A percentile compares a stretch with the other conserved stretches of the same genome.
Conservation (phyloP, 352 stramenopile genomes). For the Blastocystis sp. region DNA sequence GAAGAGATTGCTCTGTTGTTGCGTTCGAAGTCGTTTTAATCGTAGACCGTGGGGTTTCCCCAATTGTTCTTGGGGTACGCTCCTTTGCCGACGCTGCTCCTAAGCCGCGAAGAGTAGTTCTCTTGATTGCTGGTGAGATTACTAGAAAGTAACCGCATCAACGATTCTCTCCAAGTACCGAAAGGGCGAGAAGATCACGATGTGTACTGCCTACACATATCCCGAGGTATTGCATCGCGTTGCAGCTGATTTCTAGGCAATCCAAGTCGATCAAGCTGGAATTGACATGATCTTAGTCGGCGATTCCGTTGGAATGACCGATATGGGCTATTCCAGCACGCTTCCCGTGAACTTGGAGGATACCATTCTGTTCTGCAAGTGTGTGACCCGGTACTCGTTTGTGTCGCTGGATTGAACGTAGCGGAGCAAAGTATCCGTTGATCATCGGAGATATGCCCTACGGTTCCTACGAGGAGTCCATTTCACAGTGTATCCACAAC, state of each 20-base stretch:
- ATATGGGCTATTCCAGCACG: constrained; percentile 69
- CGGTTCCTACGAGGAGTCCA: constrained; percentile 82
- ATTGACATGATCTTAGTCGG: constrained; percentile 89
- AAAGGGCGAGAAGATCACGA: constrained; percentile 90
- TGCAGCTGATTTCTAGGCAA: constrained; percentile 61
- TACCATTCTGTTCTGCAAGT: constrained; percentile 92
- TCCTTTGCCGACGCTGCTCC: background rate
- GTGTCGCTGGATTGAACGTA: background rate
- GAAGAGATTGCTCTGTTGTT: too few species aligned
- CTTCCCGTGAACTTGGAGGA: constrained; percentile 87
- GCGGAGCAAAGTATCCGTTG: constrained; percentile 72
- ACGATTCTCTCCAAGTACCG: constrained; percentile 73
- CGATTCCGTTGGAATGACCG: constrained; percentile 94
- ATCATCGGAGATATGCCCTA: constrained; percentile 96
- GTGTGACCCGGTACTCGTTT: constrained; percentile 74
- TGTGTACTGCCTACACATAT: constrained; percentile 97
- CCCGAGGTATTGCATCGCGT: constrained; percentile 59
- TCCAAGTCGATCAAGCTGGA: constrained; percentile 89
- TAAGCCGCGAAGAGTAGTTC: constrained; percentile 18
- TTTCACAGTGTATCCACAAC: constrained; percentile 81
- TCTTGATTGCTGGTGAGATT: background rate
- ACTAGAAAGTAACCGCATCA: constrained; percentile 63
- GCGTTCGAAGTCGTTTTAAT: too few species aligned
- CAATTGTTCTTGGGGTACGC: background rate
- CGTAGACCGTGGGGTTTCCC: background rate